phyloP scores from a whole-genome alignment of 2,329 filamentous ascomycete species.

The Pestalotiopsis sp. region DNA sequence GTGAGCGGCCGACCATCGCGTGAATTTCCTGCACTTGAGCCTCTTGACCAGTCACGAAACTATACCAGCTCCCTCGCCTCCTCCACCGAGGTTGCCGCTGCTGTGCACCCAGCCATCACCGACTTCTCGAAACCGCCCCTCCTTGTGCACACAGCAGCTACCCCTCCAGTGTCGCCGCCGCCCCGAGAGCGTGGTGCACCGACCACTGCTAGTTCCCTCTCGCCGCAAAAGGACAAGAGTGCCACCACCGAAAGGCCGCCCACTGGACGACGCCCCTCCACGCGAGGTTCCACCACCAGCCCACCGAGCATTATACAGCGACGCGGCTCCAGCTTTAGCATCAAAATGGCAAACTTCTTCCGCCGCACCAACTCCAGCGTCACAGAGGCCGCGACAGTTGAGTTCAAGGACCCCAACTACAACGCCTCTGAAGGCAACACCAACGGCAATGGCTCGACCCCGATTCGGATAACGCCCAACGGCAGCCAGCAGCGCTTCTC shows the following conservation, averaged over 20 bases:
- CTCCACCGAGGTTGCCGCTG: constrained; percentile 5
- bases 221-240: constrained; percentile 8
- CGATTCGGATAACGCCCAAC: constrained; percentile 23
- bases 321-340: constrained; percentile 6
- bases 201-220: constrained; percentile 15
- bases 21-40: constrained; percentile 50
- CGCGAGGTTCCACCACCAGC: constrained; percentile 5
- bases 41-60: constrained; percentile 33
- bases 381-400: constrained; percentile 25
- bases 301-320: background rate
- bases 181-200: constrained; percentile 4
- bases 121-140: constrained; percentile 12
- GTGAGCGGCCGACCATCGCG: constrained; percentile 60
- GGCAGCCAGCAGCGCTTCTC: constrained; percentile 33
- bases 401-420: constrained; percentile 27
- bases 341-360: constrained; percentile 13
- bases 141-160: constrained; percentile 11
- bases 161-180: constrained; percentile 13
- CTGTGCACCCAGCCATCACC: background rate
- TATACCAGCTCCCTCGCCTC: constrained; percentile 24
- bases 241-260: background rate
- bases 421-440: constrained; percentile 21
- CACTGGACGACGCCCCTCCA: background rate
- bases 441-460: constrained; percentile 24
- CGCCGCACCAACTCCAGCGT: constrained; percentile 27